These are phyloP conservation scores for Boletus rex-veris DNA, from an alignment of 768 basidiomycete genomes.

Conservation along the genomic window DNA sequence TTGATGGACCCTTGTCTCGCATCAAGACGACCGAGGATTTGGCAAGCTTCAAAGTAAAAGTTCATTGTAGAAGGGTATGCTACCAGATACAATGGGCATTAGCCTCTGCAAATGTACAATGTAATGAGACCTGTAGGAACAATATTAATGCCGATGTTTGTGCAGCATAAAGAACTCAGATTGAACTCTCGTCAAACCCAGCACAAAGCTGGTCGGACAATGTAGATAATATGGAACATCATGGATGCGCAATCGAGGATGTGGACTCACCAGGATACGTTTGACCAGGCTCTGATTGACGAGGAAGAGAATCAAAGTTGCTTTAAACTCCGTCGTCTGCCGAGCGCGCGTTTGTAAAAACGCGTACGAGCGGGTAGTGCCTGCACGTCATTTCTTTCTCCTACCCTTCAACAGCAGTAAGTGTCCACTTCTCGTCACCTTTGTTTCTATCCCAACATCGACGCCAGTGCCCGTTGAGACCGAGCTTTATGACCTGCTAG, in stretches of 20 bases:
- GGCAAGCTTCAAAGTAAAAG: slow-evolving; percentile 91
- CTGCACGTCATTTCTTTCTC: neutral
- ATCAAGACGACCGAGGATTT: slow-evolving; percentile 80
- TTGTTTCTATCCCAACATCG: neutral
- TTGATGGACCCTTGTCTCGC: slow-evolving; percentile 92
- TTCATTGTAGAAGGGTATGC: slow-evolving; percentile 59
- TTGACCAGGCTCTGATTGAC: neutral
- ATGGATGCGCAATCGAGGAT: slow-evolving; percentile 27
- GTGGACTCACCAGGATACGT: slow-evolving; percentile 18
- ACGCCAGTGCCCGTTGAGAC: slow-evolving; percentile 66
- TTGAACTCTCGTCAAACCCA: slow-evolving; percentile 47
- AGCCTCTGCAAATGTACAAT: slow-evolving; percentile 21
- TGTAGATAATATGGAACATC: slow-evolving; percentile 84
- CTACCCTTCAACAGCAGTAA: slow-evolving; percentile 23
- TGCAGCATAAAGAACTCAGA: slow-evolving; percentile 23
- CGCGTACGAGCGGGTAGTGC: slow-evolving; percentile 15
- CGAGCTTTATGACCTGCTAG: slow-evolving; percentile 84
- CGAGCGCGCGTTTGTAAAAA: slow-evolving; percentile 30
- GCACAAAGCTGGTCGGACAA: slow-evolving; percentile 67
- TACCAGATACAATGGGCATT: slow-evolving; percentile 26
- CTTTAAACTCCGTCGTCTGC: slow-evolving; percentile 35
- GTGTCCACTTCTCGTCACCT: slow-evolving; percentile 10
- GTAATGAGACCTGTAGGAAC: slow-evolving; percentile 13
- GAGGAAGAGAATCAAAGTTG: neutral
- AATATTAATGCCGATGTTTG: slow-evolving; percentile 28